These are phyloP conservation scores for Albizia julibrissin DNA, from an alignment of 306 rosid genomes.

Conservation along the genomic window DNA sequence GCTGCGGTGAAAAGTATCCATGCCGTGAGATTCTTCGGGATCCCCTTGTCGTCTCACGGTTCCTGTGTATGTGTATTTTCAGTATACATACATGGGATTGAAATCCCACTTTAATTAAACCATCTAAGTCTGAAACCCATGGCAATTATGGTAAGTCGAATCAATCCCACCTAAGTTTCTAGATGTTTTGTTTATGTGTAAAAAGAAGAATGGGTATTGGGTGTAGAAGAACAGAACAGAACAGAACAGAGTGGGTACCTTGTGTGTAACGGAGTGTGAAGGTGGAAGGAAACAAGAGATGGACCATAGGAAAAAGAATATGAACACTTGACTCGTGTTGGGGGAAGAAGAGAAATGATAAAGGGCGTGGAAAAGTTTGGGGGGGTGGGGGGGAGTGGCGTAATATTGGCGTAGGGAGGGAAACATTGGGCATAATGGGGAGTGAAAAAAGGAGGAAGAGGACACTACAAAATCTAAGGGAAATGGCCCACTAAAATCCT, in stretches of 20 bases:
- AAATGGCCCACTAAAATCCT: conserved; percentile 60
- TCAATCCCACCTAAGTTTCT: background rate
- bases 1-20: background rate
- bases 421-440: conserved; percentile 35
- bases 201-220: background rate
- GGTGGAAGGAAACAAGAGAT: background rate
- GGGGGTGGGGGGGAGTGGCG: conserved; percentile 14
- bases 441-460: conserved; percentile 24
- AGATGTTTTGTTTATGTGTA: background rate
- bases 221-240: background rate
- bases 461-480: conserved; percentile 42
- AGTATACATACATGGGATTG: background rate
- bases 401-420: conserved; percentile 30
- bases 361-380: background rate
- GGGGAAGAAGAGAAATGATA: background rate
- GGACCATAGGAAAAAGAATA: background rate
- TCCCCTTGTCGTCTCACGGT: background rate
- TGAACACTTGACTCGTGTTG: background rate
- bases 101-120: background rate
- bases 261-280: background rate
- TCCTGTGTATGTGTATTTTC: background rate
- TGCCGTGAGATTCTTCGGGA: background rate
- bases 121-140: background rate
- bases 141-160: background rate
- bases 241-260: background rate